Percentiles rank a stretch among this genome's conserved stretches.
phyloP scores from a whole-genome alignment of 2,329 filamentous ascomycete genomes.

The Chrysoporthe puriensis region DNA sequence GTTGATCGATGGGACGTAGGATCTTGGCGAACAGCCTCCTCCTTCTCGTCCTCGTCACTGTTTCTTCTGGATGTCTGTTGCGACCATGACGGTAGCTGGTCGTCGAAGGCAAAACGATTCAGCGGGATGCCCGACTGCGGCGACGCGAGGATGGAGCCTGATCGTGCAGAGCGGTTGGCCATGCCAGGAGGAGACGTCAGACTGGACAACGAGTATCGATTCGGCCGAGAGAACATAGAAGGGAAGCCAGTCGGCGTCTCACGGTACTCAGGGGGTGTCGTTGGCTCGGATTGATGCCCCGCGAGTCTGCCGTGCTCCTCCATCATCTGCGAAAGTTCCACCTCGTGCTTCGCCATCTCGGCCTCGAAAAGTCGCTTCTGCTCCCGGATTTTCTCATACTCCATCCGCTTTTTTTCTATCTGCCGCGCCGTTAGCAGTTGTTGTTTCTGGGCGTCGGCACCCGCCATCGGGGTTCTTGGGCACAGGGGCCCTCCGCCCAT shows the following conservation, averaged over 20 bases:
- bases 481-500: not conserved
- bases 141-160: slow-evolving; percentile 79
- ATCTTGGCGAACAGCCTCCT: slow-evolving; percentile 70
- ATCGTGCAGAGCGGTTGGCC: slow-evolving; percentile 73
- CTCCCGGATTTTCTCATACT: slow-evolving; percentile 89
- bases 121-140: slow-evolving; percentile 66
- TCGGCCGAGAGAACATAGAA: slow-evolving; percentile 79
- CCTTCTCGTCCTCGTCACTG: slow-evolving; percentile 88
- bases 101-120: slow-evolving; percentile 62
- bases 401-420: slow-evolving; percentile 92
- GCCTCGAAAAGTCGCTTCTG: slow-evolving; percentile 88
- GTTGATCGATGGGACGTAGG: slow-evolving; percentile 73
- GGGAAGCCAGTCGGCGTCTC: slow-evolving; percentile 74
- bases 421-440: slow-evolving; percentile 42
- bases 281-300: slow-evolving; percentile 90
- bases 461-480: slow-evolving; percentile 24
- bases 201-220: slow-evolving; percentile 87
- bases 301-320: slow-evolving; percentile 71
- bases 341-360: slow-evolving; percentile 86
- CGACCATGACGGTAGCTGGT: slow-evolving; percentile 78
- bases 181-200: slow-evolving; percentile 79
- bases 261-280: slow-evolving; percentile 91
- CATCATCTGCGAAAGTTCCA: slow-evolving; percentile 83
- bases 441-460: slow-evolving; percentile 7
- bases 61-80: slow-evolving; percentile 86